A percentile compares a stretch with the other conserved stretches of the same genome.
Conservation (phyloP, 2,329 filamentous ascomycete genomes). For the Aspergillus hiratsukae region DNA sequence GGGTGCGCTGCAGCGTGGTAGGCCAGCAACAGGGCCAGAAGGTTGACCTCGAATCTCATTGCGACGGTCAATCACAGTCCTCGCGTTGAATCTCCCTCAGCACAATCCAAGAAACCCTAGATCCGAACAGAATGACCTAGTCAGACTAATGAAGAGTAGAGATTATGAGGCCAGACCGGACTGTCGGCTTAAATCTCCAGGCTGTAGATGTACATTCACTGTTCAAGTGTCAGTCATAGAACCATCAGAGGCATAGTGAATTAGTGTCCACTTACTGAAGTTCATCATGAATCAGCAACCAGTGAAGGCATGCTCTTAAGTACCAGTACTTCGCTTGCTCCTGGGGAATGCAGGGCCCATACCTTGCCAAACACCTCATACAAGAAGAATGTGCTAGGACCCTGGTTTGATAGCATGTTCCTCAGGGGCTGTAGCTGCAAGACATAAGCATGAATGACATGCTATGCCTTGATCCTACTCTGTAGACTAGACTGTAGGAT, state of each 20-base stretch:
- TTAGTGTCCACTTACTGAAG: background rate
- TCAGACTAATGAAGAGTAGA: background rate
- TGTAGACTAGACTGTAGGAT: too few species aligned
- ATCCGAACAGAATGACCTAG: background rate
- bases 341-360: conserved; percentile 21
- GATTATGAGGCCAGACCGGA: background rate
- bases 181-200: background rate
- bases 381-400: background rate
- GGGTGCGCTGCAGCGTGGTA: conserved; percentile 18
- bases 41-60: conserved; percentile 16
- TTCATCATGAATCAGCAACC: background rate
- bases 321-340: background rate
- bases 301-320: background rate
- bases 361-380: conserved; percentile 7
- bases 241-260: background rate
- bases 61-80: background rate
- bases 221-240: background rate
- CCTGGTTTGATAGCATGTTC: background rate
- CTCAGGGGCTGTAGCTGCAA: background rate
- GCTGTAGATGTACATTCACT: background rate
- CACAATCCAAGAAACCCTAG: background rate
- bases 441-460: background rate
- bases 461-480: background rate
- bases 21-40: conserved; percentile 18
- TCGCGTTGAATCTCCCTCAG: background rate